phyloP scores from a whole-genome alignment of 306 rosid genomes.

The Aeschynomene evenia region DNA sequence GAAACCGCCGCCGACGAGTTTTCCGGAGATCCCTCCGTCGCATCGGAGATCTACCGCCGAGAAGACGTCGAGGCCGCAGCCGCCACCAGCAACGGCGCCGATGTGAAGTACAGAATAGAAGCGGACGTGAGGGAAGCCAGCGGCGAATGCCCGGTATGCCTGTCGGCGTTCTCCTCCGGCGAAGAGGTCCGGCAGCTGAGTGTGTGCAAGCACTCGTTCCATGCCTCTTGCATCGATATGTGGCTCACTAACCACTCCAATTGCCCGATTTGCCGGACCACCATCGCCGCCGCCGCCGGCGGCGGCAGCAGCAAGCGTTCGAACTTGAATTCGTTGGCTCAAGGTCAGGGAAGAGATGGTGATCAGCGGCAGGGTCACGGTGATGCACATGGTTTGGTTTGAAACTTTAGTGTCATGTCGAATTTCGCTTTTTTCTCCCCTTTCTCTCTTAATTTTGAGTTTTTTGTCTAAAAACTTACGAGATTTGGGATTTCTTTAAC shows the following conservation, averaged over 20 bases:
- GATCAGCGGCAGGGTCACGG: conserved; percentile 44
- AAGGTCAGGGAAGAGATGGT: conserved; percentile 22
- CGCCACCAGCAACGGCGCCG: not conserved
- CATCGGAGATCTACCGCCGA: conserved; percentile 17
- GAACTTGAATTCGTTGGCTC: not conserved
- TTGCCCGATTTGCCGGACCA: conserved; percentile 78
- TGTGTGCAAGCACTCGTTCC: conserved; percentile 73
- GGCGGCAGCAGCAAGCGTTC: conserved; percentile 25
- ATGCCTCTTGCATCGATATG: conserved; percentile 54
- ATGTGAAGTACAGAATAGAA: conserved; percentile 47
- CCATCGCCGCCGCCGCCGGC: not conserved
- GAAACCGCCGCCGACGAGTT: conserved; percentile 1
- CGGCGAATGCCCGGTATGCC: conserved; percentile 79
- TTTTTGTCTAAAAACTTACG: not conserved
- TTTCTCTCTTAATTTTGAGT: not conserved
- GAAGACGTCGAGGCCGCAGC: conserved; percentile 23
- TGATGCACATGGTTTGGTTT: conserved; percentile 52
- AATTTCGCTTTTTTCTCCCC: not conserved
- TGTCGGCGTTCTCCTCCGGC: conserved; percentile 59
- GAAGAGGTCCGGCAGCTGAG: conserved; percentile 63
- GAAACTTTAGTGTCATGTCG: conserved; percentile 1
- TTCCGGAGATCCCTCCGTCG: conserved; percentile 19
- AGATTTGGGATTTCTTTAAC: not conserved
- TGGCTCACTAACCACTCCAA: conserved; percentile 68
- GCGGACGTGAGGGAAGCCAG: conserved; percentile 45